phyloP scores from a whole-genome alignment of 345 rosid species.

The Eucalyptus cloeziana region DNA sequence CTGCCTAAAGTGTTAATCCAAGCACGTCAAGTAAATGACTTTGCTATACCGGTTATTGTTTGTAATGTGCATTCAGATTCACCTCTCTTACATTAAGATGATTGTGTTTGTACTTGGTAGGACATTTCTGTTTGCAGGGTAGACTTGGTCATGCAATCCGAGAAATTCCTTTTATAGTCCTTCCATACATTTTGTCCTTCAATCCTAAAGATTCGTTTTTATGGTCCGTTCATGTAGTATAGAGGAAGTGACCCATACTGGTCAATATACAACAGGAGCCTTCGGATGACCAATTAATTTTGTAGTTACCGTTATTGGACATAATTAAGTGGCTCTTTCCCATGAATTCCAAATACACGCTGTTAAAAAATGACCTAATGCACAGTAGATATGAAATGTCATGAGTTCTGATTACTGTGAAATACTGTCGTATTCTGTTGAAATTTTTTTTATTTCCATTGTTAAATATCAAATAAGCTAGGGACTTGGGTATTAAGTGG shows the following conservation, averaged over 20 bases:
- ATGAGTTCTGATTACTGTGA: background rate
- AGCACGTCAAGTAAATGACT: conserved; percentile 55
- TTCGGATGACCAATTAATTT: background rate
- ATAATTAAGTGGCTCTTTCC: background rate
- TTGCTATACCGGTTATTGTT: background rate
- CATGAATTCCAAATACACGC: background rate
- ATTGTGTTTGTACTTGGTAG: background rate
- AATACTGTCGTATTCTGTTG: background rate
- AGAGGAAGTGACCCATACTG: background rate
- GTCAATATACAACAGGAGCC: background rate
- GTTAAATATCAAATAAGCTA: background rate
- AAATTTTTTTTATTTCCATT: background rate
- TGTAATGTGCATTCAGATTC: background rate
- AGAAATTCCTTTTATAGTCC: background rate
- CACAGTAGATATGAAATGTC: background rate
- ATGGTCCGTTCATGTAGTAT: background rate
- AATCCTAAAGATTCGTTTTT: background rate
- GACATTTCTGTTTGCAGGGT: background rate
- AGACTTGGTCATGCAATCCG: background rate
- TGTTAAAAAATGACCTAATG: background rate
- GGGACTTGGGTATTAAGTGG: background rate
- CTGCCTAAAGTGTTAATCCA: conserved; percentile 73
- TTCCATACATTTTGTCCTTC: background rate
- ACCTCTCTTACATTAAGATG: background rate
- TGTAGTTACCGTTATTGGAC: background rate